Conservation (phyloP, 2,329 filamentous ascomycete genomes). For the Talaromyces verruculosus region DNA sequence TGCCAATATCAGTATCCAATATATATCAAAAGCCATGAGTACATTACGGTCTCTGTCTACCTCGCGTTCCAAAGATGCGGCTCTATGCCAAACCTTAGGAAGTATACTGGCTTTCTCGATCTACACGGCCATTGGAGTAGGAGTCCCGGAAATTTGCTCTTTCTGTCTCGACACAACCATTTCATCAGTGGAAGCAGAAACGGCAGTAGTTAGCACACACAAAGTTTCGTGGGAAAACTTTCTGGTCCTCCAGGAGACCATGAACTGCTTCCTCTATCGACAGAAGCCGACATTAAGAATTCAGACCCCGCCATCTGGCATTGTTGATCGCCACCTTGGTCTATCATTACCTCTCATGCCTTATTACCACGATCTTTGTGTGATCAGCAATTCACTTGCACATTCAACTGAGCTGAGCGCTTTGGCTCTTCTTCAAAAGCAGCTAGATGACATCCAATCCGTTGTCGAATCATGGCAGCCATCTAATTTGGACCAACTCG, state of each 20-base stretch:
- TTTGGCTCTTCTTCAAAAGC: conserved; percentile 4
- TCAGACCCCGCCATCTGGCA: not conserved
- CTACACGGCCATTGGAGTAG: conserved; percentile 14
- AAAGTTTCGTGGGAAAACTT: conserved; percentile 10
- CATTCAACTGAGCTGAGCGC: not conserved
- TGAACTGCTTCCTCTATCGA: conserved; percentile 14
- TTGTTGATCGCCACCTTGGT: conserved; percentile 14
- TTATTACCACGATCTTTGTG: conserved; percentile 15
- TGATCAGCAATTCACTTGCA: conserved; percentile 7
- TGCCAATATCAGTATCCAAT: not conserved
- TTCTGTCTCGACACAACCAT: conserved; percentile 8
- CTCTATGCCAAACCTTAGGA: conserved; percentile 13
- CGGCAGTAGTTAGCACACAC: not conserved
- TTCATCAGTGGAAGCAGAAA: not conserved
- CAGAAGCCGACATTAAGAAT: conserved; percentile 15
- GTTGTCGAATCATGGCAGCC: conserved; percentile 16
- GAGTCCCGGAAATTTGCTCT: conserved; percentile 15
- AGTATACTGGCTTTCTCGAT: conserved; percentile 12
- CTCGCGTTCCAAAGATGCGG: not conserved
- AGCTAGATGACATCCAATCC: conserved; percentile 9
- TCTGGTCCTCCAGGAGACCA: conserved; percentile 14
- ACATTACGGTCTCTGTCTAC: conserved; percentile 7
- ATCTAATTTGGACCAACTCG: conserved; percentile 1
- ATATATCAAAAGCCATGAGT: conserved; percentile 13
- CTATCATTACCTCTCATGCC: conserved; percentile 15